Evolutionary conservation across 768 basidiomycete species (phyloP), one percentile per base, ranked within the genome.

Genomic region (Hortiboletus flavorubellus): DNA sequence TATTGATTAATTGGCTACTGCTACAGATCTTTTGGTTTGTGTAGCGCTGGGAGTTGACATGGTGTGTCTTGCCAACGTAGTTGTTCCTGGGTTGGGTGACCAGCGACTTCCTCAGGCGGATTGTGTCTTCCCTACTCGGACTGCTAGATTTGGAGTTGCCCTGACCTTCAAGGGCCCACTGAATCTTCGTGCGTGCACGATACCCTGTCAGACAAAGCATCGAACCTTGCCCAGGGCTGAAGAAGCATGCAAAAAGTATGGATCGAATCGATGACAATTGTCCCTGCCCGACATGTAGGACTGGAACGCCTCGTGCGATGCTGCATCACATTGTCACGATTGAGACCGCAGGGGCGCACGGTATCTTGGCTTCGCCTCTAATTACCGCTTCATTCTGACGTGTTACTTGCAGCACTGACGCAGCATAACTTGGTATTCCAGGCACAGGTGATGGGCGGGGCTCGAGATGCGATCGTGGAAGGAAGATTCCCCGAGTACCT

Each of bases 41-140:
- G 86, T 93, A 21, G 93, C 93, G 5, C 76, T 96, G n/a, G 93
- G 93, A 14, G 80, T 95, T 31, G 93, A 96, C 64, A 95, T 96
- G 91, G 92, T 89, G 58, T 31, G 74, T 57, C 37, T 26, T 49
- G 26, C 43, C 39, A 46, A 39, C 35, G 41, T 49, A 33, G 18
- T 30, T 30, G n/a, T 44, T 21, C 37, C n/a, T 8, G 37, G 23
- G 9, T 23, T 57, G 16, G 31, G 46, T 49, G 33, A 16, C 33
- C 53, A 18, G 50, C 10, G 16, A 34, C n/a, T 15, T 51, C 18
- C 50, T 10, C 55, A 91, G 91, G 92, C 92, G 0, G 93, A 96
- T 67, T 96, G 93, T 59, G 93, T 96, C 11, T 95, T 93, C 64
- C 93, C 93, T 33, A 96, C 93, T 2, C 81, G 93, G 55, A 95